Conservation (phyloP, 163 green algal genomes). For the Volvox carteri region DNA sequence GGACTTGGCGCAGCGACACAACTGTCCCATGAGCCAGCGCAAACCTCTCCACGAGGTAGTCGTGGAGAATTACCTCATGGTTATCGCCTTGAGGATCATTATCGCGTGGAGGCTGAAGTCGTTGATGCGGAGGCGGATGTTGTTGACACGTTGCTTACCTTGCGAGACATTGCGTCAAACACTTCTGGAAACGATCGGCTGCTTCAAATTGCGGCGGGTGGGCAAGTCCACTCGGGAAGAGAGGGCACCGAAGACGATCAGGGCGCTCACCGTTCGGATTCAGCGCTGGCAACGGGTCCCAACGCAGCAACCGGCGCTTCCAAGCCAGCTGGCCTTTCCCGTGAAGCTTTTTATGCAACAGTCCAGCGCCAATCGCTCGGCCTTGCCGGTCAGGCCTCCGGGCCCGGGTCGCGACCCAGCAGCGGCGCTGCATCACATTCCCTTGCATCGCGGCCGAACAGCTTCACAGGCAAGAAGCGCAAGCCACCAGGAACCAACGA, state of each 20-base stretch:
- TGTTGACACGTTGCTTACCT: constrained; percentile 3
- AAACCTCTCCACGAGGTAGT: neutral
- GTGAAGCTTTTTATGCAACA: neutral
- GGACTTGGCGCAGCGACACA: constrained; percentile 3
- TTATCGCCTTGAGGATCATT: neutral
- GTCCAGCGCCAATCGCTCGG: neutral
- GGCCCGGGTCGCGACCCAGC: neutral
- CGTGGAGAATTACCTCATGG: neutral
- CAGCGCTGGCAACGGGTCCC: neutral
- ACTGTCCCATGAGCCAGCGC: neutral
- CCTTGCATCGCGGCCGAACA: neutral
- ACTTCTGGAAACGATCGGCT: neutral
- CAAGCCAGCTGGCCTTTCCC: neutral
- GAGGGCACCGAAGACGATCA: constrained; percentile 12
- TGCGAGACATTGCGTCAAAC: constrained; percentile 5
- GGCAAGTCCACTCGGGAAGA: neutral
- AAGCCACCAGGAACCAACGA: constrained; percentile 19
- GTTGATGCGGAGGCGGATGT: constrained; percentile 30
- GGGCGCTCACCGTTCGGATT: constrained; percentile 22
- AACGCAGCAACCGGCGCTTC: too few relatives aligned
- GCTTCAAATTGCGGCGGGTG: neutral
- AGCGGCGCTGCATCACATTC: neutral
- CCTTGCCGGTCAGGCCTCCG: neutral
- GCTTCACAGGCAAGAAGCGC: constrained; percentile 42
- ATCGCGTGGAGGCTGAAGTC: neutral